These are phyloP conservation scores for Dryadomyces quercus-mongolicae DNA, from an alignment of 2,329 filamentous ascomycete genomes.

Conservation along the genomic window DNA sequence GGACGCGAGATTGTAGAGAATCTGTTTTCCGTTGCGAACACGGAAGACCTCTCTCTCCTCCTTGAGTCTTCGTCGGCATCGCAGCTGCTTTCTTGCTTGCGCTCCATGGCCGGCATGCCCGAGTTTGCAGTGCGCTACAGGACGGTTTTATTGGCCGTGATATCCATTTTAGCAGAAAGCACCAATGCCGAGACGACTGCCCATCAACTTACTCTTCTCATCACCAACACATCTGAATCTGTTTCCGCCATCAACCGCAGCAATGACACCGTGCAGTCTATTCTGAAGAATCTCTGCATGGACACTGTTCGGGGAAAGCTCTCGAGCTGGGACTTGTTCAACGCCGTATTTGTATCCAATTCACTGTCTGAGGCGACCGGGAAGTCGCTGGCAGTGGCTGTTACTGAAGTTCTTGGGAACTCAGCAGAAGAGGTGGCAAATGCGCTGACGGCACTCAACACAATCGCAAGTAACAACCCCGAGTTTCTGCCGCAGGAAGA, in stretches of 20 bases:
- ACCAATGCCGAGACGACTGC: slow-evolving; percentile 18
- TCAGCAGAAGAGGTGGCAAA: slow-evolving; percentile 13
- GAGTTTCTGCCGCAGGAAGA: slow-evolving; percentile 31
- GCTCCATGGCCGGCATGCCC: slow-evolving; percentile 35
- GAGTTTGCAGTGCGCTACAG: slow-evolving; percentile 24
- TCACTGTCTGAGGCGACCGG: slow-evolving; percentile 24
- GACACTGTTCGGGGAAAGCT: slow-evolving; percentile 23
- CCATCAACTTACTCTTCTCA: slow-evolving; percentile 28
- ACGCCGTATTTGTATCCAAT: slow-evolving; percentile 32
- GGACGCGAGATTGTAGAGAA: slow-evolving; percentile 24
- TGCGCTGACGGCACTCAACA: slow-evolving; percentile 33
- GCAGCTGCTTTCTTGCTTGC: slow-evolving; percentile 54
- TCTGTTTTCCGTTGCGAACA: slow-evolving; percentile 36
- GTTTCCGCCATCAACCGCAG: slow-evolving; percentile 21
- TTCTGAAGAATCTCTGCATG: slow-evolving; percentile 28
- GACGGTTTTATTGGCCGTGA: slow-evolving; percentile 18
- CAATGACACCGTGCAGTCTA: slow-evolving; percentile 31
- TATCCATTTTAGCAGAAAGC: slow-evolving; percentile 26
- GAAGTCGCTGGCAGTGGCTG: slow-evolving; percentile 17
- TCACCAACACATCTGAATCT: slow-evolving; percentile 30
- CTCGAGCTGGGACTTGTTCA: slow-evolving; percentile 32
- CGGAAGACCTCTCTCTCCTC: slow-evolving; percentile 43
- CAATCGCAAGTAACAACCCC: slow-evolving; percentile 32
- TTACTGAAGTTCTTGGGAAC: slow-evolving; percentile 16
- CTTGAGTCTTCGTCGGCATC: slow-evolving; percentile 56